phyloP scores from a whole-genome alignment of 225 moss, liverwort and hornwort genomes.

The Takakia lepidozioides region DNA sequence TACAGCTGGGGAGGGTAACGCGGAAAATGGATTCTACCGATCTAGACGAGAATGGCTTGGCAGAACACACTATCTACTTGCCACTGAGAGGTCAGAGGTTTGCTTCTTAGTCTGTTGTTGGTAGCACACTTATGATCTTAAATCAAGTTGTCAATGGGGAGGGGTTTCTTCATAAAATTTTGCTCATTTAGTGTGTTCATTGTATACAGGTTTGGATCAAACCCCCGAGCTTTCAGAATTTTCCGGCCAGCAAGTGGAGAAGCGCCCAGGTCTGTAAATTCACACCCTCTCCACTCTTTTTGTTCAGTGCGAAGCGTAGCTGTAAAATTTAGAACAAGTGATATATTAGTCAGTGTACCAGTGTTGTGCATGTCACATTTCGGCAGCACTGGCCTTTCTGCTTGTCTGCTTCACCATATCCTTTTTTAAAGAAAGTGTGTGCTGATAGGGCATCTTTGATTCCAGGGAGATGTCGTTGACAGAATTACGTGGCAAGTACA shows the following conservation, averaged over 20 bases:
- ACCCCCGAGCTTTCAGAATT: constrained; percentile 72
- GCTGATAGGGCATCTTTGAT: not conserved
- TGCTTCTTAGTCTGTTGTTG: no score
- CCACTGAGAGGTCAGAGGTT: constrained; percentile 73
- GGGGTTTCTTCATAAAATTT: no score
- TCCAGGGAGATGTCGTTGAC: constrained; percentile 65
- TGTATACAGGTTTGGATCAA: constrained; percentile 51
- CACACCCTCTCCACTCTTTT: not conserved
- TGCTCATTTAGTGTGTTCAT: no score
- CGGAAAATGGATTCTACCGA: constrained; percentile 86
- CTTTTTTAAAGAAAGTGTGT: no score
- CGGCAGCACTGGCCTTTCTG: no score
- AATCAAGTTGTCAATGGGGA: no score
- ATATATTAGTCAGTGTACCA: no score
- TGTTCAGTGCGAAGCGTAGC: no score
- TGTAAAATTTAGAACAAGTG: no score
- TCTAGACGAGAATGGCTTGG: constrained; percentile 96
- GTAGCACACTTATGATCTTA: no score
- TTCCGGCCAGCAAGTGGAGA: constrained; percentile 95
- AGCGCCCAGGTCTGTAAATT: constrained; percentile 48
- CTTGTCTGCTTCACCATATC: no score
- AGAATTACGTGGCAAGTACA: constrained; percentile 79
- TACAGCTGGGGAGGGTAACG: constrained; percentile 30
- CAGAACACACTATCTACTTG: constrained; percentile 90
- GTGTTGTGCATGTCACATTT: no score